Percentiles rank a stretch among this genome's conserved stretches.
phyloP scores from a whole-genome alignment of 192 early-diverging fungal genomes.

The Backusella tuberculispora region DNA sequence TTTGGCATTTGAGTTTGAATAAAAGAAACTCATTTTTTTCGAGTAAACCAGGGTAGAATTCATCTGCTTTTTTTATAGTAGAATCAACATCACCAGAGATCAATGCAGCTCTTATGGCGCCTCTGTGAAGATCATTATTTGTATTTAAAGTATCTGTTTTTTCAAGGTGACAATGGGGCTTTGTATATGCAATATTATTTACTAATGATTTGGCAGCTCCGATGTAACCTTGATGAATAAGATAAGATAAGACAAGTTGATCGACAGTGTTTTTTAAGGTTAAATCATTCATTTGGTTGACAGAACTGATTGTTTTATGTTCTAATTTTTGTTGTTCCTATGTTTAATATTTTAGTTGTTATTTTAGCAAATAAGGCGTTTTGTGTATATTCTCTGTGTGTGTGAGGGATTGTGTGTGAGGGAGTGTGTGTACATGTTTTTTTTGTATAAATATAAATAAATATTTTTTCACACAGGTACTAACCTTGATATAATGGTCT shows the following conservation, averaged over 20 bases:
- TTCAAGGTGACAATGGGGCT: not conserved
- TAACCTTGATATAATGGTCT: constrained; percentile 63
- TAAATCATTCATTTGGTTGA: constrained; percentile 2
- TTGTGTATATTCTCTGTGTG: not conserved
- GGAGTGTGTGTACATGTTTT: constrained; percentile 15
- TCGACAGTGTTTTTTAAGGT: constrained; percentile 36
- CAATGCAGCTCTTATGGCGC: constrained; percentile 44
- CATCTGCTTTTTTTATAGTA: constrained; percentile 68
- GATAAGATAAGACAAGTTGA: constrained; percentile 74
- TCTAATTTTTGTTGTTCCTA: constrained; percentile 8
- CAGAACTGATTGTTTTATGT: not conserved
- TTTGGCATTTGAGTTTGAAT: constrained; percentile 79
- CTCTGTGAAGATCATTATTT: constrained; percentile 20
- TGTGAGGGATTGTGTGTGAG: no score
- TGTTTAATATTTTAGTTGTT: constrained; percentile 1
- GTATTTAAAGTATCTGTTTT: not conserved
- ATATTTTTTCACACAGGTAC: constrained; percentile 19
- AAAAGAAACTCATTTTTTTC: constrained; percentile 62
- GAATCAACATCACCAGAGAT: constrained; percentile 73
- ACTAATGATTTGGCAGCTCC: constrained; percentile 74
- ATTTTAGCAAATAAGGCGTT: constrained; percentile 29
- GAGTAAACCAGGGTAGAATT: constrained; percentile 71
- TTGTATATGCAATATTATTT: constrained; percentile 27
- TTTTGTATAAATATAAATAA: constrained; percentile 3
- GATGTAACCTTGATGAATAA: constrained; percentile 80